Evolutionary conservation across 2,329 filamentous ascomycete species (phyloP).

Genomic region (Diaporthe nobilis): DNA sequence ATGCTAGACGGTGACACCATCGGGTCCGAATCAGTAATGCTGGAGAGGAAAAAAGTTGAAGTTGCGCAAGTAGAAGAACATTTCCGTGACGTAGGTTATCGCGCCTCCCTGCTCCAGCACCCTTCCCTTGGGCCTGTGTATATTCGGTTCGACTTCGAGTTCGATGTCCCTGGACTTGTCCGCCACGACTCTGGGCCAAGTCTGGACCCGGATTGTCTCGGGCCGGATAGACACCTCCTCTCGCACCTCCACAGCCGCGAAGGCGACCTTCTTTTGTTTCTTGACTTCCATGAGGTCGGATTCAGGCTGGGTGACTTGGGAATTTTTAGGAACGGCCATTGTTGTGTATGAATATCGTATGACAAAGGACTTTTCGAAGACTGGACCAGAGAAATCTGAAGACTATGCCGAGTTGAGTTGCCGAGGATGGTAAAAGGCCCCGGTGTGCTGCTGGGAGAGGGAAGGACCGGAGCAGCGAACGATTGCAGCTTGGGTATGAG

Average conservation of each 20-base stretch:
- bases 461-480: neutral
- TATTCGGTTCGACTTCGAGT: neutral
- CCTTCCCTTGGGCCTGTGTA: conserved; percentile 3
- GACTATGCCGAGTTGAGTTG: neutral
- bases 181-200: neutral
- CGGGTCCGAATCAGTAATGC: neutral
- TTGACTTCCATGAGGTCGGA: neutral
- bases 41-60: conserved; percentile 13
- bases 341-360: fast-evolving
- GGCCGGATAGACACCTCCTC: neutral
- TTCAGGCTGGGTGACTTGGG: fast-evolving
- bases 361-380: neutral
- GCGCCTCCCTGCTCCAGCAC: neutral
- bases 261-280: neutral
- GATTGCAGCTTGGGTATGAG: neutral
- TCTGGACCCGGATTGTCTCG: conserved; percentile 15
- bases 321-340: neutral
- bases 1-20: fast-evolving
- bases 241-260: neutral
- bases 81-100: neutral
- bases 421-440: neutral
- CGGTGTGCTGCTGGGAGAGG: neutral
- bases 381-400: neutral
- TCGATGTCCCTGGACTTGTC: conserved; percentile 15
- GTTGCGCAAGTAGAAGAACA: conserved; percentile 27